Conservation (phyloP, 2,329 filamentous ascomycete genomes). For the Trichoderma afroharzianum region DNA sequence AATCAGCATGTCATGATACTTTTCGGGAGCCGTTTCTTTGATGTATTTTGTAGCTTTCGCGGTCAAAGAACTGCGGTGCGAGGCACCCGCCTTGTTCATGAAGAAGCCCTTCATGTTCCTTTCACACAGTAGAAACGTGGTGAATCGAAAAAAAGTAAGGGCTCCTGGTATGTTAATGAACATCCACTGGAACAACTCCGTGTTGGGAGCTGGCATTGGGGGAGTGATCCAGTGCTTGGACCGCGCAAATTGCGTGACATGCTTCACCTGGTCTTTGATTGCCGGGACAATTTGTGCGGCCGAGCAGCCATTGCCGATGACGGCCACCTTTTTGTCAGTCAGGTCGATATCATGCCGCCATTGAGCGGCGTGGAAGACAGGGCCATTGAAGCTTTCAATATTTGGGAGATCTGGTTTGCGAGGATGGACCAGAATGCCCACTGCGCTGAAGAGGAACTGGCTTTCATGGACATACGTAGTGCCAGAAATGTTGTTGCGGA, state of each 20-base stretch:
- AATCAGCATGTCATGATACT: conserved; percentile 59
- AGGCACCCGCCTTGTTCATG: conserved; percentile 34
- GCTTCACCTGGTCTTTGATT: conserved; percentile 34
- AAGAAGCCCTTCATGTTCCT: conserved; percentile 35
- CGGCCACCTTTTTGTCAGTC: conserved; percentile 43
- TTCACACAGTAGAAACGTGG: conserved; percentile 41
- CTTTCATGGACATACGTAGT: conserved; percentile 34
- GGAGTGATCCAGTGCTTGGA: conserved; percentile 42
- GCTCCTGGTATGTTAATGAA: conserved; percentile 47
- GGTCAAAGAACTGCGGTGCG: conserved; percentile 36
- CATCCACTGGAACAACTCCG: conserved; percentile 28
- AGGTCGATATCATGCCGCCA: conserved; percentile 52
- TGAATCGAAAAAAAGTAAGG: conserved; percentile 36
- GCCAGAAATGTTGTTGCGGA: conserved; percentile 26
- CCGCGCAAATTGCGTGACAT: conserved; percentile 41
- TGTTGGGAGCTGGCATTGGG: conserved; percentile 28
- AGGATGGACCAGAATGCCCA: conserved; percentile 34
- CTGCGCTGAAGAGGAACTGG: conserved; percentile 38
- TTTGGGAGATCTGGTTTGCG: conserved; percentile 45
- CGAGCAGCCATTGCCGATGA: conserved; percentile 55
- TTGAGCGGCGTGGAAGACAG: conserved; percentile 51
- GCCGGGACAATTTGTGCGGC: conserved; percentile 51
- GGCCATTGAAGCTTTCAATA: conserved; percentile 47
- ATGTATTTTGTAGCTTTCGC: conserved; percentile 39
- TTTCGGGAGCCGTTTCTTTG: conserved; percentile 47